Conservation (phyloP, 495 filamentous ascomycete genomes). For the Aspergillus homomorphus region DNA sequence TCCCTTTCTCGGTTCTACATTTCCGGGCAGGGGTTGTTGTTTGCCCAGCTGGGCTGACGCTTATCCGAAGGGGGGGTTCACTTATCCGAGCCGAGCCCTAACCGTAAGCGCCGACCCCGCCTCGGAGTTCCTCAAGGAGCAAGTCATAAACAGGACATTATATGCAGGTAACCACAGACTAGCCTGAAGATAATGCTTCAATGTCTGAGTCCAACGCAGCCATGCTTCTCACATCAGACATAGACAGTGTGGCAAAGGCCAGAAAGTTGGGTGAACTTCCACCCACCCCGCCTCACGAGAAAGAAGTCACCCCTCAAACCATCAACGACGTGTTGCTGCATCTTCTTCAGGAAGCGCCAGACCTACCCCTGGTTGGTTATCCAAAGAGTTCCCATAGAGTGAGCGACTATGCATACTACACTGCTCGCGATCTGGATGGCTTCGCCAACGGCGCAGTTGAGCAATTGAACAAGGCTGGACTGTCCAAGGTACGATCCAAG, state of each 20-base stretch:
- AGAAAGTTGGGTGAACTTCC: background rate
- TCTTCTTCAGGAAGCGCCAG: conserved; percentile 7
- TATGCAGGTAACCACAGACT: no score
- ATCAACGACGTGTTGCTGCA: conserved; percentile 15
- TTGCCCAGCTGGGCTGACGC: background rate
- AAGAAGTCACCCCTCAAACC: conserved; percentile 1
- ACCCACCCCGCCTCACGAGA: conserved; percentile 14
- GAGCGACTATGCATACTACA: conserved; percentile 16
- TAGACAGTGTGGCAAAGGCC: background rate
- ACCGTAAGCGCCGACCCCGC: no score
- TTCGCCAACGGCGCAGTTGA: conserved; percentile 13
- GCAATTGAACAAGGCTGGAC: conserved; percentile 1
- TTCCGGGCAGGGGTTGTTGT: no score
- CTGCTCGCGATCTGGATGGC: conserved; percentile 12
- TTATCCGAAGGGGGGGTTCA: background rate
- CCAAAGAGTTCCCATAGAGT: conserved; percentile 14
- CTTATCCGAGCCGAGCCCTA: background rate
- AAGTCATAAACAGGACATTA: no score
- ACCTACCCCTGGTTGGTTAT: conserved; percentile 15
- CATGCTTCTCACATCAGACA: no score
- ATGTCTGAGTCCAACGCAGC: no score
- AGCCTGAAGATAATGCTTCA: no score
- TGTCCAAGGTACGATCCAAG: conserved; percentile 4
- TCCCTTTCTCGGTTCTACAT: no score
- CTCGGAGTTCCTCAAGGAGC: no score